Evolutionary conservation across 2,329 filamentous ascomycete species (phyloP).

Genomic region (Aspergillus quadricinctus): DNA sequence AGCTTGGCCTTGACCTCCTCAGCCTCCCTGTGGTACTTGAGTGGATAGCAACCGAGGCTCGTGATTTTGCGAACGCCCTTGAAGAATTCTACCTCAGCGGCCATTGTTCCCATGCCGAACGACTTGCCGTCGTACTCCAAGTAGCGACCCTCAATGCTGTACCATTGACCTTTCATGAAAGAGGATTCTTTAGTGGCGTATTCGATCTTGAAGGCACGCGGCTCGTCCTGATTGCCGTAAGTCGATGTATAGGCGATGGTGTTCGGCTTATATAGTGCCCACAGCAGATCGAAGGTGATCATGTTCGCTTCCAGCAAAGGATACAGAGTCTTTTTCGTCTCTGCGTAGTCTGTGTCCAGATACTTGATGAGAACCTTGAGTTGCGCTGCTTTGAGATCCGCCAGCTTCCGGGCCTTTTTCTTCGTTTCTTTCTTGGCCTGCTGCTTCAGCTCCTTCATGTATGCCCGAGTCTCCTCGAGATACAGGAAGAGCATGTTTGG

Average conservation of each 20-base stretch:
- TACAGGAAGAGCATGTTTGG: conserved; percentile 72
- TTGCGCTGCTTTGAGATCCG: conserved; percentile 39
- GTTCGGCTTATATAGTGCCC: conserved; percentile 85
- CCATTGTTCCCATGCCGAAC: conserved; percentile 70
- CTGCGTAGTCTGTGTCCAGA: conserved; percentile 74
- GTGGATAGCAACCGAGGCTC: conserved; percentile 69
- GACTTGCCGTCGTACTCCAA: conserved; percentile 85
- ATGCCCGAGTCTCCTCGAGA: conserved; percentile 67
- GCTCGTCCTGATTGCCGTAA: conserved; percentile 71
- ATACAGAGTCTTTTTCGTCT: conserved; percentile 73
- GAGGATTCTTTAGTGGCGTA: conserved; percentile 65
- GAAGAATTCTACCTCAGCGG: conserved; percentile 68
- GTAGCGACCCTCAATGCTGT: conserved; percentile 68
- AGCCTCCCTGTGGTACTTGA: conserved; percentile 74
- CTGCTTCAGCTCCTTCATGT: conserved; percentile 61
- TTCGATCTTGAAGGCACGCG: conserved; percentile 77
- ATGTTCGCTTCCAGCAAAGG: conserved; percentile 75
- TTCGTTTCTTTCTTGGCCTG: conserved; percentile 57
- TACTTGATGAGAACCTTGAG: conserved; percentile 71
- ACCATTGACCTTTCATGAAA: conserved; percentile 70
- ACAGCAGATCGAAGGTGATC: conserved; percentile 83
- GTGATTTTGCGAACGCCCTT: conserved; percentile 79
- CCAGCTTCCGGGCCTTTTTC: conserved; percentile 37
- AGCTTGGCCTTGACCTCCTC: conserved; percentile 61
- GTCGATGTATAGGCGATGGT: conserved; percentile 73